Conservation (phyloP, 1,139 yeast genomes). For the Debaryomycetaceae sp. region DNA sequence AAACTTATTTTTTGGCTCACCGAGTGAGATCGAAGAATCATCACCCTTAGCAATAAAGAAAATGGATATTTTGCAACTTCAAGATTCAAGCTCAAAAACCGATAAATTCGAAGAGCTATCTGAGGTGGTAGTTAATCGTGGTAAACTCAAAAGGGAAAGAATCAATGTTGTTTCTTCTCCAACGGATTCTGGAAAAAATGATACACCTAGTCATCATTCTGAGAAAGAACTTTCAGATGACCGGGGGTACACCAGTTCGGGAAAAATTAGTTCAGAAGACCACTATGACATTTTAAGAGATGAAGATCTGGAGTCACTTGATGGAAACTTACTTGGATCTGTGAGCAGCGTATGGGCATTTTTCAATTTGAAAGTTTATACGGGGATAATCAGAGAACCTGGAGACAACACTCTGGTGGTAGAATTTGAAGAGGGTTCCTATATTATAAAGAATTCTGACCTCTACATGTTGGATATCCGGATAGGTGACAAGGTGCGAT, state of each 20-base stretch:
- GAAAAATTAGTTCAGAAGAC: background rate
- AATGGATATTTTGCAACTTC: conserved; percentile 5
- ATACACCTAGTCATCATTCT: background rate
- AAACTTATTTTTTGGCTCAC: conserved; percentile 7
- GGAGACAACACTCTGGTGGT: conserved; percentile 27
- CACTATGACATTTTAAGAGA: conserved; percentile 10
- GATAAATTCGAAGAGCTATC: conserved; percentile 5
- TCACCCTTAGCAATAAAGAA: conserved; percentile 8
- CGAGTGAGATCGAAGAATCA: conserved; percentile 9
- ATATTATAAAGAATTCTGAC: conserved; percentile 26
- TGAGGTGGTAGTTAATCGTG: background rate
- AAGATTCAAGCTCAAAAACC: conserved; percentile 4
- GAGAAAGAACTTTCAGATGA: no score
- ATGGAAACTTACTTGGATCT: conserved; percentile 9
- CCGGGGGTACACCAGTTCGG: background rate
- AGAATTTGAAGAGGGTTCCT: conserved; percentile 31
- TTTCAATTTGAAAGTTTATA: conserved; percentile 32
- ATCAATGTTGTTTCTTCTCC: conserved; percentile 8
- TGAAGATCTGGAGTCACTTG: conserved; percentile 15
- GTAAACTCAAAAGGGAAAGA: conserved; percentile 1
- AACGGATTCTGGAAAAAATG: conserved; percentile 1
- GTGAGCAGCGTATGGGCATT: conserved; percentile 36
- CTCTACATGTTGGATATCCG: conserved; percentile 33
- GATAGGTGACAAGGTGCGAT: conserved; percentile 30
- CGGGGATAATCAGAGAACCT: conserved; percentile 23